These are phyloP conservation scores for Raffaelea ambrosiae DNA, from an alignment of 2,329 filamentous ascomycete genomes.

Conservation along the genomic window DNA sequence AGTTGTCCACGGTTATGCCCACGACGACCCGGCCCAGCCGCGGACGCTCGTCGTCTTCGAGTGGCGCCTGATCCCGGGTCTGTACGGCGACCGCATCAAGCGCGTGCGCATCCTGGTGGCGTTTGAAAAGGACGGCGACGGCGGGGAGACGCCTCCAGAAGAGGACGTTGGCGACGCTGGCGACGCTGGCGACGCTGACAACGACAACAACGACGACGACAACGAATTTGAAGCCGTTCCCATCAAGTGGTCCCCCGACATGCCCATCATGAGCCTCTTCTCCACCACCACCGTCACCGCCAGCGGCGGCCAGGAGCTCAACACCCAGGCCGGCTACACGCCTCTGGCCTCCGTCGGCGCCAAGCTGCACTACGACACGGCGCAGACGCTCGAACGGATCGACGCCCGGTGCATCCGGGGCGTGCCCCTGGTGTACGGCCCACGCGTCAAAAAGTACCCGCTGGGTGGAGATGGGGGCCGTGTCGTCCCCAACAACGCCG, in stretches of 20 bases:
- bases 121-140: not conserved
- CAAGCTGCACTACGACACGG: not conserved
- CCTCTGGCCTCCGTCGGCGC: not conserved
- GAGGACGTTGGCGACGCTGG: no score
- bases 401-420: not conserved
- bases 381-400: not conserved
- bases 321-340: not conserved
- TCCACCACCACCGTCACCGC: not conserved
- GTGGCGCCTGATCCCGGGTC: not conserved
- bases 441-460: no score
- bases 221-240: not conserved
- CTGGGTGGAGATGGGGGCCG: not conserved
- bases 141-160: not conserved
- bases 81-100: not conserved
- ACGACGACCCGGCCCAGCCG: not conserved
- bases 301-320: not conserved
- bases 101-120: not conserved
- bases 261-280: not conserved
- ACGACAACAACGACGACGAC: not conserved
- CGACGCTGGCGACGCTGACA: no score
- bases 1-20: conserved; percentile 1
- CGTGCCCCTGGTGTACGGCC: not conserved
- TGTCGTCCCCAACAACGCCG: not conserved
- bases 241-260: not conserved
- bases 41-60: conserved; percentile 3